A percentile compares a stretch with the other conserved stretches of the same genome.
Evolutionary conservation across 805 yeast species (phyloP).

Genomic region (Dipodascus albidus): DNA sequence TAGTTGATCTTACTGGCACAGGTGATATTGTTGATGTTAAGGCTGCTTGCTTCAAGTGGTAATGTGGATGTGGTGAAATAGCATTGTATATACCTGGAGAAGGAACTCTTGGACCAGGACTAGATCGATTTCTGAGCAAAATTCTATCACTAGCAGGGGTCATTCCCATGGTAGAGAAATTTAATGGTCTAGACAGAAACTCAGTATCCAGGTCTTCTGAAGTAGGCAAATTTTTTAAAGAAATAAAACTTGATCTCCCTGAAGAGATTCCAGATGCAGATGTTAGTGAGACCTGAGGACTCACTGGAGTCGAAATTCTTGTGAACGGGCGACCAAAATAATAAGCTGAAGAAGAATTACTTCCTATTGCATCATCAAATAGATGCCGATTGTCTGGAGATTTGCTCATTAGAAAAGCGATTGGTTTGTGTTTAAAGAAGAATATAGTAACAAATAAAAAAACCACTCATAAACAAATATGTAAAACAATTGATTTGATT

Average conservation of each 20-base stretch:
- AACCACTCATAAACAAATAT: too few species aligned
- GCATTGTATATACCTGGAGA: neutral
- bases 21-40: neutral
- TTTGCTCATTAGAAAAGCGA: neutral
- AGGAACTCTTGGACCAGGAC: neutral
- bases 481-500: too few species aligned
- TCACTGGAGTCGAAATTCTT: neutral
- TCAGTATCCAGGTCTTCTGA: neutral
- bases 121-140: neutral
- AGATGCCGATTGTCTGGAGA: neutral
- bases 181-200: neutral
- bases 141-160: neutral
- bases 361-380: neutral
- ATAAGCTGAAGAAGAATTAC: neutral
- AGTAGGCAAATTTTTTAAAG: neutral
- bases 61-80: neutral
- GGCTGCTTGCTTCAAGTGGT: neutral
- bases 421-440: too few species aligned
- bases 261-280: neutral
- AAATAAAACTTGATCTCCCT: neutral
- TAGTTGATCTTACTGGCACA: too few species aligned
- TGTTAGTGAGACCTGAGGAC: neutral
- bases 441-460: too few species aligned
- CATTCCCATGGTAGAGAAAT: neutral
- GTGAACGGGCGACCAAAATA: neutral